phyloP scores from a whole-genome alignment of 768 basidiomycete genomes.

The Tricholoma terreum region DNA sequence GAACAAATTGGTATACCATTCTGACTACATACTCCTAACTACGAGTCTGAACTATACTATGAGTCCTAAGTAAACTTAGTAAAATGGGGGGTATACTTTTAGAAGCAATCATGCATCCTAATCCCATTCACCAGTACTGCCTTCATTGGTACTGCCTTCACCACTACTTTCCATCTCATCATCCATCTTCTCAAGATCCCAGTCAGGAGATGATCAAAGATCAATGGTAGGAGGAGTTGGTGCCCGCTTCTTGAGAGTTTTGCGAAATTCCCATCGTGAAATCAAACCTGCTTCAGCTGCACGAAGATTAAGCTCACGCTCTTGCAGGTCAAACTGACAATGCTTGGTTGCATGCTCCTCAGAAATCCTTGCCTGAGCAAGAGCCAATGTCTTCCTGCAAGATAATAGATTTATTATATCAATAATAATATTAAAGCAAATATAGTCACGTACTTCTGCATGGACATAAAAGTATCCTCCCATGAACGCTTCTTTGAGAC shows the following conservation, averaged over 20 bases:
- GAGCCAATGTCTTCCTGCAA: not conserved
- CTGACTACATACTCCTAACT: too few relatives aligned
- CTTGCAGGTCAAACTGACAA: not conserved
- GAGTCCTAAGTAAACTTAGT: too few relatives aligned
- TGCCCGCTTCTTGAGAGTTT: too few relatives aligned
- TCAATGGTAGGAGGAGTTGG: too few relatives aligned
- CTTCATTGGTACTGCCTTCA: too few relatives aligned
- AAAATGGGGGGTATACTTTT: too few relatives aligned
- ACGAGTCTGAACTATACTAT: too few relatives aligned
- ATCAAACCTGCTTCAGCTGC: not conserved
- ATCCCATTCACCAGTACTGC: not conserved
- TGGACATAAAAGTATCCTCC: slow-evolving; percentile 5
- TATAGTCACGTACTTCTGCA: slow-evolving; percentile 5
- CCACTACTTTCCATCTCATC: not conserved
- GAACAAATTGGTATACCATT: too few relatives aligned
- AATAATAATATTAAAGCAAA: too few relatives aligned
- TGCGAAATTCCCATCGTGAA: too few relatives aligned
- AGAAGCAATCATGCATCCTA: not conserved
- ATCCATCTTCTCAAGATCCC: not conserved
- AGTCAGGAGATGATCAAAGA: not conserved
- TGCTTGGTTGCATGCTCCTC: not conserved
- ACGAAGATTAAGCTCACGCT: not conserved
- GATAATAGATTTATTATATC: too few relatives aligned
- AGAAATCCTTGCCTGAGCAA: not conserved
- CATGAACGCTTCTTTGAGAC: slow-evolving; percentile 2